Percentiles rank a stretch among this genome's conserved stretches.
phyloP scores from a whole-genome alignment of 2,329 filamentous ascomycete species.

The Penicillium sp. region DNA sequence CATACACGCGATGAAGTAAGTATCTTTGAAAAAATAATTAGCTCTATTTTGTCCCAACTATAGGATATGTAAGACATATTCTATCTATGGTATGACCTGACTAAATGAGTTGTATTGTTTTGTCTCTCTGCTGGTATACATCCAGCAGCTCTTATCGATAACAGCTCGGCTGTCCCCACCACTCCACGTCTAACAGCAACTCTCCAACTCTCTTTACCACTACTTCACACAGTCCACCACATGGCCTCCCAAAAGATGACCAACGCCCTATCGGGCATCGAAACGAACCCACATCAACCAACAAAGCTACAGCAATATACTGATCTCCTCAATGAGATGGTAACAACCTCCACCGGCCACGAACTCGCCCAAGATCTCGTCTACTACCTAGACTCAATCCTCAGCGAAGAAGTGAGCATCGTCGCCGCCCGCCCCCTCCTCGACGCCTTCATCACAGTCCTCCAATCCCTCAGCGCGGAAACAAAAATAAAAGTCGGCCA shows the following conservation, averaged over 20 bases:
- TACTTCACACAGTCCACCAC: not conserved
- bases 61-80: not conserved
- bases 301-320: constrained; percentile 57
- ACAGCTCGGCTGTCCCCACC: constrained; percentile 2
- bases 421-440: constrained; percentile 73
- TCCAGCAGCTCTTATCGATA: constrained; percentile 6
- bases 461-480: constrained; percentile 54
- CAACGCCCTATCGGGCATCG: constrained; percentile 49
- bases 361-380: constrained; percentile 61
- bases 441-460: constrained; percentile 62
- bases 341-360: constrained; percentile 43
- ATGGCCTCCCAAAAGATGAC: constrained; percentile 53
- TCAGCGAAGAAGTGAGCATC: constrained; percentile 68
- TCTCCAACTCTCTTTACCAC: not conserved
- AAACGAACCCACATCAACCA: constrained; percentile 45
- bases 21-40: constrained; percentile 37
- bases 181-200: not conserved
- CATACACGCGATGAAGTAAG: constrained; percentile 43
- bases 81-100: not conserved
- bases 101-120: not conserved
- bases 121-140: not conserved
- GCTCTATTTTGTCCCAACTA: not conserved
- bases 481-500: constrained; percentile 73
- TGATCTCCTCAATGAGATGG: constrained; percentile 56
- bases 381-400: constrained; percentile 66